A percentile compares a stretch with the other conserved stretches of the same genome.
phyloP scores from a whole-genome alignment of 441 rosid species.

The Eutrema salsugineum region DNA sequence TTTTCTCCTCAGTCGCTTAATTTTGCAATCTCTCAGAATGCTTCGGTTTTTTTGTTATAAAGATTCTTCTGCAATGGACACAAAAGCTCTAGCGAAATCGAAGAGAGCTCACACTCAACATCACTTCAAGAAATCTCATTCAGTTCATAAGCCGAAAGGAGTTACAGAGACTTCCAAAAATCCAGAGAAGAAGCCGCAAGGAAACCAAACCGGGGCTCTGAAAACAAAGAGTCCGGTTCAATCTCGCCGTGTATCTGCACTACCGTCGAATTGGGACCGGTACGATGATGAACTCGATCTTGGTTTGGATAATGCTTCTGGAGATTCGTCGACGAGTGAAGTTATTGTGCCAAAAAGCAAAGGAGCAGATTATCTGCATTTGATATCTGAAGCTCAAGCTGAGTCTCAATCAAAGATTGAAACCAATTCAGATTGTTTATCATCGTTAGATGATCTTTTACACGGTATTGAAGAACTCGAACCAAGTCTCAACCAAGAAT shows the following conservation, averaged over 20 bases:
- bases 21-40: background rate
- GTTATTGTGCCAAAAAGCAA: slow-evolving; percentile 62
- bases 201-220: slow-evolving; percentile 36
- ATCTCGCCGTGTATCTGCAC: slow-evolving; percentile 33
- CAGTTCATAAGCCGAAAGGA: slow-evolving; percentile 41
- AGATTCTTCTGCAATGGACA: slow-evolving; percentile 47
- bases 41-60: background rate
- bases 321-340: slow-evolving; percentile 26
- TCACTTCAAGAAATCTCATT: slow-evolving; percentile 53
- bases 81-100: slow-evolving; percentile 72
- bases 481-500: background rate
- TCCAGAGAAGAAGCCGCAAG: slow-evolving; percentile 32
- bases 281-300: slow-evolving; percentile 53
- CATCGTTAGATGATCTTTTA: slow-evolving; percentile 51
- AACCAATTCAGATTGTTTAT: slow-evolving; percentile 31
- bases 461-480: slow-evolving; percentile 38
- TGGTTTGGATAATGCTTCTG: slow-evolving; percentile 25
- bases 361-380: slow-evolving; percentile 67
- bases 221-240: slow-evolving; percentile 26
- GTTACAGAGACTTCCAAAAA: slow-evolving; percentile 24
- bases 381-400: slow-evolving; percentile 67
- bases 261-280: slow-evolving; percentile 83
- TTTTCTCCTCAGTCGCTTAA: background rate
- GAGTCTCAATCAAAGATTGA: slow-evolving; percentile 41
- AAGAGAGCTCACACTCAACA: slow-evolving; percentile 89